Percentiles rank a stretch among this genome's conserved stretches.
Conservation (phyloP, 1,139 yeast genomes). For the Nakaseomyces sp. region DNA sequence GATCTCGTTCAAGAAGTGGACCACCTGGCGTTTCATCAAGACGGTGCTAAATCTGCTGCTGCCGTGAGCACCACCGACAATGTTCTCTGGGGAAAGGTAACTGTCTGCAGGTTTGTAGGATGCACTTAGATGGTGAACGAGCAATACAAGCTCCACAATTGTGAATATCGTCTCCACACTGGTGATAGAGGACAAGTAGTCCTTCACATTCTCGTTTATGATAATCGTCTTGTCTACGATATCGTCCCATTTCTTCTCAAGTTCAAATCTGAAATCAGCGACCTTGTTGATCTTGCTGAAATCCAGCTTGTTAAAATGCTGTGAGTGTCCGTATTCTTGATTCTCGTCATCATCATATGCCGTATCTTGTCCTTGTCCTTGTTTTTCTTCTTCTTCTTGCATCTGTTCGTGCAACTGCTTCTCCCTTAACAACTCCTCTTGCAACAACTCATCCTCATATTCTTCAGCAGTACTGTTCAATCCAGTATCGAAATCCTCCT, state of each 20-base stretch:
- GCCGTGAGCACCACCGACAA: background rate
- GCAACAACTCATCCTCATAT: constrained; percentile 7
- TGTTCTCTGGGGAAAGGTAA: too few relatives aligned
- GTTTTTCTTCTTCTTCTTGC: constrained; percentile 1
- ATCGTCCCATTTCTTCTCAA: constrained; percentile 22
- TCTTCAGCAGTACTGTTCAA: constrained; percentile 9
- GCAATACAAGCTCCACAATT: constrained; percentile 18
- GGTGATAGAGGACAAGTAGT: constrained; percentile 23
- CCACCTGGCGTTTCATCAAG: background rate
- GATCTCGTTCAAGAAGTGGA: background rate
- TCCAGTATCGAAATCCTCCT: constrained; percentile 12
- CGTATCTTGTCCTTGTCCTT: background rate
- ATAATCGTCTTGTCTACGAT: constrained; percentile 16
- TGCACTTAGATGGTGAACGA: constrained; percentile 7
- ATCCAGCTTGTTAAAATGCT: constrained; percentile 7
- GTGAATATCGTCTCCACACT: constrained; percentile 20
- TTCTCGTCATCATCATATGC: constrained; percentile 10
- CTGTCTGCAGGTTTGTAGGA: background rate
- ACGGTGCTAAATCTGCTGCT: background rate
- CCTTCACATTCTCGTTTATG: constrained; percentile 26
- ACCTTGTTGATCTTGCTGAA: constrained; percentile 8
- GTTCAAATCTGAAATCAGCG: constrained; percentile 17
- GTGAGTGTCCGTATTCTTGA: constrained; percentile 5
- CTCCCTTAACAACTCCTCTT: constrained; percentile 1
- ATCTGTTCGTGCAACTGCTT: background rate